These are phyloP conservation scores for Plectranthus barbatus DNA, from an alignment of 257 asterid genomes.

Conservation along the genomic window DNA sequence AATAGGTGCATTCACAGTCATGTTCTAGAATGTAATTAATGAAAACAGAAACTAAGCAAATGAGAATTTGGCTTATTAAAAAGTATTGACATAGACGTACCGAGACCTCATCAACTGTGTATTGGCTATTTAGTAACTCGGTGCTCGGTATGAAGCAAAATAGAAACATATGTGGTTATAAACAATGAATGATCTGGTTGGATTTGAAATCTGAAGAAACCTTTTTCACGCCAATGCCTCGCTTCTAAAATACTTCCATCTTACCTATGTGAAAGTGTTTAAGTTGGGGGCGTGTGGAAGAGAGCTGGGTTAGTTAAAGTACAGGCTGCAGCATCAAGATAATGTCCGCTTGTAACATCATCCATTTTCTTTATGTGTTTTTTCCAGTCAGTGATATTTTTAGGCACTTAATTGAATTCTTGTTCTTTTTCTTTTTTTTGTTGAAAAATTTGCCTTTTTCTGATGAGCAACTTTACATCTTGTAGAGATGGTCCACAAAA, in stretches of 20 bases:
- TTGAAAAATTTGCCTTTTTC: constrained; percentile 6
- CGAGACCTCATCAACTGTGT: background rate
- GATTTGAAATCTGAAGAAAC: background rate
- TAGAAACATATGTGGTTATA: background rate
- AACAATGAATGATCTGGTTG: background rate
- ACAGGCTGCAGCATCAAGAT: background rate
- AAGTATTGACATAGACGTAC: background rate
- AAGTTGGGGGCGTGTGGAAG: background rate
- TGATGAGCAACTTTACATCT: constrained; percentile 30
- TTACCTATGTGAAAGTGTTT: background rate
- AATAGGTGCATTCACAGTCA: background rate
- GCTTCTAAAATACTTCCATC: background rate
- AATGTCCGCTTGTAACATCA: background rate
- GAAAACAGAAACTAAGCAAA: constrained; percentile 1
- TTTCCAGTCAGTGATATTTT: background rate
- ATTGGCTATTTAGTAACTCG: background rate
- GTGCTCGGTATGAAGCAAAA: background rate
- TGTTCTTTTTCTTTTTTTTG: background rate
- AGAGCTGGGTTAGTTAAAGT: background rate
- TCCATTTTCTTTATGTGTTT: background rate
- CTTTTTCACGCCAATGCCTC: background rate
- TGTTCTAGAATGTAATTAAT: background rate
- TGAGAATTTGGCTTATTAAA: background rate
- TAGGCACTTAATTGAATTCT: background rate
- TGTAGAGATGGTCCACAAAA: constrained; percentile 53